A percentile compares a stretch with the other conserved stretches of the same genome.
These are phyloP conservation scores for Hemisphaericaspora subhashii DNA, from an alignment of 1,139 yeast genomes.

Conservation along the genomic window DNA sequence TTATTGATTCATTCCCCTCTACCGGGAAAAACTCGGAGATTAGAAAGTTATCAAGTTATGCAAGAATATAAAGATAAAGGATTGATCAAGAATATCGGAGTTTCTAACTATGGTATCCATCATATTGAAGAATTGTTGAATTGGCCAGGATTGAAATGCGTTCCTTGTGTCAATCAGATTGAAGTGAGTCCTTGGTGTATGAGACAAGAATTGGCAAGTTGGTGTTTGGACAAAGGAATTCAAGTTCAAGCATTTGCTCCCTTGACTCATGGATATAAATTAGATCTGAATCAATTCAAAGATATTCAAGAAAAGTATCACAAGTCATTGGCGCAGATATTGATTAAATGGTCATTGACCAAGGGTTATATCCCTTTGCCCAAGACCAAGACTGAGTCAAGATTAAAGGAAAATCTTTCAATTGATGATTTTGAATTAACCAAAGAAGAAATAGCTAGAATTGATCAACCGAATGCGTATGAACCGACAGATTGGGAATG, in stretches of 20 bases:
- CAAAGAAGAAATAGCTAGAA: slow-evolving; percentile 37
- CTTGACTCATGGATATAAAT: slow-evolving; percentile 36
- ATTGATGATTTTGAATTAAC: slow-evolving; percentile 52
- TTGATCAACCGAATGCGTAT: slow-evolving; percentile 45
- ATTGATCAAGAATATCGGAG: slow-evolving; percentile 59
- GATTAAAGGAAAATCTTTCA: slow-evolving; percentile 36
- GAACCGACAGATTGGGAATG: slow-evolving; percentile 78
- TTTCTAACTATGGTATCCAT: slow-evolving; percentile 64
- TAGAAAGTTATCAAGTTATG: slow-evolving; percentile 61
- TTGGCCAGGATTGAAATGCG: slow-evolving; percentile 51
- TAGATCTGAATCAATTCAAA: slow-evolving; percentile 15
- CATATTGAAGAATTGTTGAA: slow-evolving; percentile 58
- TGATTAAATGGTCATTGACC: slow-evolving; percentile 38
- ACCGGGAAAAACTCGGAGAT: slow-evolving; percentile 49
- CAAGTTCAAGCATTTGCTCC: slow-evolving; percentile 43
- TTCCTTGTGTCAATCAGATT: slow-evolving; percentile 64
- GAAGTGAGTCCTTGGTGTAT: slow-evolving; percentile 79
- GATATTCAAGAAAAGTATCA: slow-evolving; percentile 25
- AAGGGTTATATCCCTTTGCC: slow-evolving; percentile 47
- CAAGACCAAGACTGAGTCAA: slow-evolving; percentile 27
- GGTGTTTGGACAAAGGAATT: slow-evolving; percentile 39
- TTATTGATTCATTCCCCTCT: slow-evolving; percentile 62
- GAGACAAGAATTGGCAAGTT: slow-evolving; percentile 61
- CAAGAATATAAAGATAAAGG: slow-evolving; percentile 65
- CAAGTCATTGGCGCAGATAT: slow-evolving; percentile 31